phyloP scores from a whole-genome alignment of 2,329 filamentous ascomycete genomes.

The Plectosphaerella sp. region DNA sequence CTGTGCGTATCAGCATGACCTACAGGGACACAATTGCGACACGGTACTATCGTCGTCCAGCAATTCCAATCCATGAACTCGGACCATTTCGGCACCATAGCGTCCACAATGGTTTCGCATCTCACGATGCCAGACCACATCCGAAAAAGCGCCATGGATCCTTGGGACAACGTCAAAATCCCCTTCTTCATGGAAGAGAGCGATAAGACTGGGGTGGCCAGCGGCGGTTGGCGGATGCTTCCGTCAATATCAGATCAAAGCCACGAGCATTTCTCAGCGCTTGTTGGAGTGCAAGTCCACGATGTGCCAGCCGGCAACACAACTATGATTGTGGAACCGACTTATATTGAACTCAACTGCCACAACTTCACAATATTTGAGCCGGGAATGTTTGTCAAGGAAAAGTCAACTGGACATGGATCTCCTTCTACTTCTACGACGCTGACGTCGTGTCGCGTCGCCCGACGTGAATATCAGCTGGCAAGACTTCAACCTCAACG shows the following conservation, averaged over 20 bases:
- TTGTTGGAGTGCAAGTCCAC: slow-evolving; percentile 2
- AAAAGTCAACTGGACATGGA: background rate
- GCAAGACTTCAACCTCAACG: background rate
- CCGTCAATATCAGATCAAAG: no score
- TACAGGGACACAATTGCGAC: background rate
- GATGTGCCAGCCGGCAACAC: slow-evolving; percentile 1
- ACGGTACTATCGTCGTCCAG: background rate
- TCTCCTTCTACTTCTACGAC: no score
- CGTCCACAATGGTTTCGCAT: slow-evolving; percentile 10
- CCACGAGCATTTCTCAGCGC: background rate
- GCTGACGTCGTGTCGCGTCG: no score
- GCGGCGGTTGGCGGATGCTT: background rate
- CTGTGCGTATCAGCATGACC: background rate
- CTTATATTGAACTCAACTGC: slow-evolving; percentile 4
- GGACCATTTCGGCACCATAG: background rate
- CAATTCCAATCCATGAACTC: background rate
- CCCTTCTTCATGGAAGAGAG: slow-evolving; percentile 10
- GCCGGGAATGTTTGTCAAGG: background rate
- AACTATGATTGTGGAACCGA: slow-evolving; percentile 4
- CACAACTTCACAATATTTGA: background rate
- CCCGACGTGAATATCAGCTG: slow-evolving; percentile 2
- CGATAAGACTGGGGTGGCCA: background rate
- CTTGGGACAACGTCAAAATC: slow-evolving; percentile 22
- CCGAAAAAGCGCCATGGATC: slow-evolving; percentile 15
- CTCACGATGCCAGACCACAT: slow-evolving; percentile 13